Evolutionary conservation across 345 rosid species (phyloP).

Genomic region (Pelargonium nanum): DNA sequence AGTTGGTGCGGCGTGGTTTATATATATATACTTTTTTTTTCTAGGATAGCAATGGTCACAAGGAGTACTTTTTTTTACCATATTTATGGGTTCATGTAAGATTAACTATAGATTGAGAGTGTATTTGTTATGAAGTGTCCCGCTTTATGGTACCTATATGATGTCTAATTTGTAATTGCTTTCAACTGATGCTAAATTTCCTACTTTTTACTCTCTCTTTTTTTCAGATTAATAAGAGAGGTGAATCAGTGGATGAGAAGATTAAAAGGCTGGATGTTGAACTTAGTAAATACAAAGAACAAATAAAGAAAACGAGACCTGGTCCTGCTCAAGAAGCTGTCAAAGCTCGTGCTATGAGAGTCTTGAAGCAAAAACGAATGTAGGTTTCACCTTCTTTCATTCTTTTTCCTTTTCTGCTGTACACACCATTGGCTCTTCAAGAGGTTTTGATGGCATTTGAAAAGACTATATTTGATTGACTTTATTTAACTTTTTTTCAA

Average conservation of each 20-base stretch:
- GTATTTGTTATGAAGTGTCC: not conserved
- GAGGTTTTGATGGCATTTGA: not conserved
- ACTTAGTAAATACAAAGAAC: conserved; percentile 59
- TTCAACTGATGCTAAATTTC: not conserved
- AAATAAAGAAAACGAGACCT: conserved; percentile 79
- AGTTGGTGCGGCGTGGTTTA: too few relatives aligned
- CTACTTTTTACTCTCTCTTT: too few relatives aligned
- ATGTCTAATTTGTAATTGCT: not conserved
- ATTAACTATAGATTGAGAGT: too few relatives aligned
- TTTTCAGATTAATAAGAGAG: conserved; percentile 33
- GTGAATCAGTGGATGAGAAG: conserved; percentile 38
- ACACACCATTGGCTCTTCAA: not conserved
- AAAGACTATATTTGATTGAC: not conserved
- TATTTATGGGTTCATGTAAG: not conserved
- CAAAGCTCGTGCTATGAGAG: conserved; percentile 83
- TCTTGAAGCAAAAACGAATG: conserved; percentile 91
- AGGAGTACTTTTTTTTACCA: not conserved
- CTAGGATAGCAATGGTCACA: not conserved
- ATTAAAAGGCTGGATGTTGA: conserved; percentile 36
- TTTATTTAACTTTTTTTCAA: too few relatives aligned
- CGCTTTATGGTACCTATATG: not conserved
- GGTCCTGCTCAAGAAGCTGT: conserved; percentile 90
- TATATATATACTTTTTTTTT: too few relatives aligned
- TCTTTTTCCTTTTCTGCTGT: not conserved
- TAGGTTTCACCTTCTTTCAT: conserved; percentile 20